A percentile compares a stretch with the other conserved stretches of the same genome.
Evolutionary conservation across 208 protist genomes (phyloP).

Genomic region (Strigomonas galati): DNA sequence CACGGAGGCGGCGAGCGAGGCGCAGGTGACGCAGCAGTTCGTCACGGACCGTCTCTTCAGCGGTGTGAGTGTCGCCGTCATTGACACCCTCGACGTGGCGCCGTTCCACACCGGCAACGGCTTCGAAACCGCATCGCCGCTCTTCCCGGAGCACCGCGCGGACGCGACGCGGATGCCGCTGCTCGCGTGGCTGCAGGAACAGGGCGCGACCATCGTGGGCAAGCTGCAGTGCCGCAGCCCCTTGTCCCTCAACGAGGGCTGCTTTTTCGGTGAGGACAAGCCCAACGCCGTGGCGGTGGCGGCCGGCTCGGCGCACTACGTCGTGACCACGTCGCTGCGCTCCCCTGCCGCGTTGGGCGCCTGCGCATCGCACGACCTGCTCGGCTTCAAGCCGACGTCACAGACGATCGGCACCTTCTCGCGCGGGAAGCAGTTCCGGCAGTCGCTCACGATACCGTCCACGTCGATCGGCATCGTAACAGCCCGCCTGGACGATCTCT

Average conservation of each 20-base stretch:
- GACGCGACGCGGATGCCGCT: conserved; percentile 64
- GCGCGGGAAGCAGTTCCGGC: conserved; percentile 35
- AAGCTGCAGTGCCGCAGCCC: conserved; percentile 73
- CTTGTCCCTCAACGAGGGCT: conserved; percentile 61
- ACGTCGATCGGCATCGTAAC: conserved; percentile 80
- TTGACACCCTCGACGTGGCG: conserved; percentile 65
- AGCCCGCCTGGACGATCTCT: conserved; percentile 69
- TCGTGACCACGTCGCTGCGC: conserved; percentile 66
- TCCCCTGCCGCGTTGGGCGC: conserved; percentile 63
- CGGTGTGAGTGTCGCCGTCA: conserved; percentile 75
- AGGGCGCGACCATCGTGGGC: conserved; percentile 72
- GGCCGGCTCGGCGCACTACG: conserved; percentile 68
- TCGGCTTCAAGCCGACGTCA: conserved; percentile 85
- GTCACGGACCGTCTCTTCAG: conserved; percentile 58
- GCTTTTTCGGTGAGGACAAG: conserved; percentile 45
- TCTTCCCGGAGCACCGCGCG: conserved; percentile 46
- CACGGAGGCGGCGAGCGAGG: conserved; percentile 49
- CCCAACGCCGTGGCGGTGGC: conserved; percentile 47
- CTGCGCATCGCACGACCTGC: conserved; percentile 57
- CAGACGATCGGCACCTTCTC: conserved; percentile 86
- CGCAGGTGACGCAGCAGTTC: conserved; percentile 48
- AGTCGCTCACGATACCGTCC: conserved; percentile 45
- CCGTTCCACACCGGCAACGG: conserved; percentile 71
- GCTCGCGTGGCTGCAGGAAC: conserved; percentile 75
- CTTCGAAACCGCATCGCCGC: conserved; percentile 25